Evolutionary conservation across 352 stramenopile genomes (phyloP), one percentile per base, ranked within the genome.

Genomic region (Phytophthora pisi): DNA sequence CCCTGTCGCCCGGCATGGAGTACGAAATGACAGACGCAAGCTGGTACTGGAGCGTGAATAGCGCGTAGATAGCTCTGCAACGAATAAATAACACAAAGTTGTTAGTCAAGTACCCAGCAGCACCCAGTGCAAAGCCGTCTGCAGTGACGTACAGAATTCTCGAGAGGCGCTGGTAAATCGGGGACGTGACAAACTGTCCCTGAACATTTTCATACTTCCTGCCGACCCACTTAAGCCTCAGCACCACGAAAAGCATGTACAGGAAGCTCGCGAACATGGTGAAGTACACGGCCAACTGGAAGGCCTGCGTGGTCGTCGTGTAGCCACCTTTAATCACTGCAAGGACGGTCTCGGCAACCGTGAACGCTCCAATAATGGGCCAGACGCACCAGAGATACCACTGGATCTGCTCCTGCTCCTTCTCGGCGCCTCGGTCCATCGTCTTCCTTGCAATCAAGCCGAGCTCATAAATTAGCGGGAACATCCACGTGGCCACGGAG

Each of bases 171-270:
- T 82, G 66, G 52, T 90, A 90, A 8, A 90, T 57, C 1, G 82
- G 82, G 0, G 82, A 90, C 23, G 71, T 69, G 20, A 87, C 64
- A 26, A 90, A 86, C 23, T 72, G 59, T 13, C 81, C 81, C 46
- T 88, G 73, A 4, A 89, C 74, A 40, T 75, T 85, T 42, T 91
- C 82, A 40, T 79, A 84, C 59, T 89, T 77, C 38, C 81, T 72
- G 26, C 79, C 80, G n/a, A 56, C 74, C 31, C 66, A 55, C 42
- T 87, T 87, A 23, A 89, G 74, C 34, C 62, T 50, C 3, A 76
- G 15, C 13, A 89, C 54, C 20, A 75, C 51, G 8, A 49, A 58
- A 10, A 76, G 54, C 71, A 87, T 81, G 61, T 75, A 89, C 26
- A 74, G 28, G 28, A 87, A 67, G 40, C 64, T 79, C 20, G 74